These are phyloP conservation scores for Penicillium sp. DNA, from an alignment of 2,329 filamentous ascomycete species.

Conservation along the genomic window DNA sequence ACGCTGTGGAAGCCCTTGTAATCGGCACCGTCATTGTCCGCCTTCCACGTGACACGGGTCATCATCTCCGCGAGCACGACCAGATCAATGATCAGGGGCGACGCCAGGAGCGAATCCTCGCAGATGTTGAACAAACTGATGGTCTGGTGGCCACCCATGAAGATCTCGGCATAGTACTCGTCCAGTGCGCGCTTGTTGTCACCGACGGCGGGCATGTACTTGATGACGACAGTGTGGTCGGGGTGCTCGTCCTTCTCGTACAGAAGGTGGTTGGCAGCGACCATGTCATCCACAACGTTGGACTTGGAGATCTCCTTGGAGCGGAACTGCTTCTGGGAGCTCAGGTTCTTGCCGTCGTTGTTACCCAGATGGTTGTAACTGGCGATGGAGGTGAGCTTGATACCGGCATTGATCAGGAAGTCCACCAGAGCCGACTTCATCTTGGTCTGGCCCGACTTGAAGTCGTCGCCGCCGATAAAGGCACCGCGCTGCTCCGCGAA, in stretches of 20 bases:
- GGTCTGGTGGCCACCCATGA: constrained; percentile 96
- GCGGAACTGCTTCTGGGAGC: constrained; percentile 96
- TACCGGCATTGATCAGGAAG: constrained; percentile 96
- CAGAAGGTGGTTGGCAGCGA: constrained; percentile 85
- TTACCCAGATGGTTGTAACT: constrained; percentile 99
- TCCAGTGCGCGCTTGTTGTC: constrained; percentile 99
- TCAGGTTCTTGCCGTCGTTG: constrained; percentile 98
- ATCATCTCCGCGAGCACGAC: constrained; percentile 94
- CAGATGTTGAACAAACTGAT: constrained; percentile 98
- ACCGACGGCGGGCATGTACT: constrained; percentile 98
- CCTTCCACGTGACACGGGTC: constrained; percentile 94
- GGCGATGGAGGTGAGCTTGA: constrained; percentile 97
- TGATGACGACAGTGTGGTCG: constrained; percentile 98
- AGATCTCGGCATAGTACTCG: constrained; percentile 99
- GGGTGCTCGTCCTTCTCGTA: constrained; percentile 93
- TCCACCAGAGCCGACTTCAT: constrained; percentile 99
- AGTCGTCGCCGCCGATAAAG: constrained; percentile 97
- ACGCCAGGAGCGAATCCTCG: constrained; percentile 94
- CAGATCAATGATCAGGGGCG: constrained; percentile 94
- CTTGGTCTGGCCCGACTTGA: constrained; percentile 99
- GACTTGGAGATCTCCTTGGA: constrained; percentile 99
- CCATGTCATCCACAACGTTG: constrained; percentile 99
- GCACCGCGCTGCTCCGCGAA: constrained; percentile 80
- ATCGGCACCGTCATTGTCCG: constrained; percentile 56
- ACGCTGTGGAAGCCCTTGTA: constrained; percentile 97